Base-by-base conservation (phyloP, 805 yeast genomes). In the Candida peoriensis region DNA sequence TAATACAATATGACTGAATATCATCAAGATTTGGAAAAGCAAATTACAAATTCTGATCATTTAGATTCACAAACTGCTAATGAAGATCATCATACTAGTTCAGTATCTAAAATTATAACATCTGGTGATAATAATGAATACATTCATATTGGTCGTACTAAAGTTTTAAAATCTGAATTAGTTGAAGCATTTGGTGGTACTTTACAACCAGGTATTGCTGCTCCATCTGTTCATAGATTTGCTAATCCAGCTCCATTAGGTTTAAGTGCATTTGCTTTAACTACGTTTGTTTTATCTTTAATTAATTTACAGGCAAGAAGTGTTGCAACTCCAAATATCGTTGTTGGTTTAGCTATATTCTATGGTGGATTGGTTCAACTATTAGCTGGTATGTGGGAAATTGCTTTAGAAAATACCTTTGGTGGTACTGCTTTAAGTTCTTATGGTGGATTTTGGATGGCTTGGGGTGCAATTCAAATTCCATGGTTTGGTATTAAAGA, bases 181-280 rank as follows among this genome's bases (percentile, higher is more conserved):
- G 60, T 65, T 34, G 59, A 59, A 18, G 90, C 90, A 3, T 82
- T 82, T 44, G 96, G 95, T 58, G 96, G 96, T 78, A 70, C 82
- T 14, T 63, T 83, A 54, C 78, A 78, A 46, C 86, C 93, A 17
- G 90, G 86, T 66, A 30, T 66, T 37, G 57, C 74, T 20, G 68
- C 72, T n/a, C 70, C 75, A 5, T 71, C 90, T 12, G 53, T 62
- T 8, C 78, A 79, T 47, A 68, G 69, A 43, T 67, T 78, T 46
- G 85, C 75, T 30, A 78, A 77, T 51, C 82, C 85, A 11, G 79
- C 79, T 23, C 82, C 85, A 7, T 57, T 78, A 26, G 86, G 85
- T 8, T 53, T 79, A 32, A 60, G 68, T 25, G 83, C 74, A 0
- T 78, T 78, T 50, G 80, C 83, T 3, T 49, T 77, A 39, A 75